Conservation (phyloP, 495 filamentous ascomycete genomes). For the Lichina pygmaea region DNA sequence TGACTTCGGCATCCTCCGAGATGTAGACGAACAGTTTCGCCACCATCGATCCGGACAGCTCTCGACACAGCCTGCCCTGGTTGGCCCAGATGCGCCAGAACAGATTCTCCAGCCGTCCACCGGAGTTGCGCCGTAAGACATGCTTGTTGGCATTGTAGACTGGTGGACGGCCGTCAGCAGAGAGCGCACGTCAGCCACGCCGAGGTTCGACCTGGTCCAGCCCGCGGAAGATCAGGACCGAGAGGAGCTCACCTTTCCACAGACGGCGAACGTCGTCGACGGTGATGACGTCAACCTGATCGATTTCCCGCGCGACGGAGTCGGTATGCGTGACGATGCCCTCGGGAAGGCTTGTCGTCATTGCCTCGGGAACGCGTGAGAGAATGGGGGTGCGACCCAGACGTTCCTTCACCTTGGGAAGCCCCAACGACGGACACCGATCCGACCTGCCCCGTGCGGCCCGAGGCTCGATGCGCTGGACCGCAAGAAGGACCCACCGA, state of each 20-base stretch:
- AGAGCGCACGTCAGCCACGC: neutral
- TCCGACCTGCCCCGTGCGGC: too few relatives aligned
- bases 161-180: conserved; percentile 4
- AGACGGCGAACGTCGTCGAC: conserved; percentile 15
- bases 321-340: conserved; percentile 16
- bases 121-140: conserved; percentile 15
- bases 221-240: neutral
- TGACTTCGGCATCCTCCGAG: conserved; percentile 8
- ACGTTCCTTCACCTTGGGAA: too few relatives aligned
- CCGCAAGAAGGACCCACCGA: too few relatives aligned
- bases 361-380: neutral
- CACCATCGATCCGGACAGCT: conserved; percentile 12
- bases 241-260: conserved; percentile 19
- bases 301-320: conserved; percentile 9
- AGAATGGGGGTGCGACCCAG: too few relatives aligned
- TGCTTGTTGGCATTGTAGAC: conserved; percentile 17
- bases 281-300: conserved; percentile 10
- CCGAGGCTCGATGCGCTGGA: too few relatives aligned
- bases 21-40: conserved; percentile 18
- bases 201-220: neutral
- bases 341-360: conserved; percentile 4
- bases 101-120: conserved; percentile 21
- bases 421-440: too few relatives aligned
- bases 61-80: conserved; percentile 6
- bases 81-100: conserved; percentile 27